These are phyloP conservation scores for Nissolia schottii DNA, from an alignment of 306 rosid genomes.

Conservation along the genomic window DNA sequence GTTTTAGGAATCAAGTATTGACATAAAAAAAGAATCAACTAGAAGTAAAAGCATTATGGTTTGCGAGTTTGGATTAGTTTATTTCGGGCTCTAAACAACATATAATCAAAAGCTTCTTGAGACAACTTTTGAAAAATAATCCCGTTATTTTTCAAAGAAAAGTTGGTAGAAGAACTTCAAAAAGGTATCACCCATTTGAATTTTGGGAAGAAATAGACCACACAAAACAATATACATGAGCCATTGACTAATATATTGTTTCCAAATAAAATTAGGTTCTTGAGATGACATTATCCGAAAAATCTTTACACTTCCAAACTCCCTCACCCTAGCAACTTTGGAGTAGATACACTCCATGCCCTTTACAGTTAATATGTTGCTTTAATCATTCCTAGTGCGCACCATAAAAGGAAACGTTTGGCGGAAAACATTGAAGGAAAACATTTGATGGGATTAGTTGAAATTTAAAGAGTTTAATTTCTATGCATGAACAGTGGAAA, in stretches of 20 bases:
- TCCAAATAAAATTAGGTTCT: neutral
- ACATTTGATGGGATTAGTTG: neutral
- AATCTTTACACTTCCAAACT: neutral
- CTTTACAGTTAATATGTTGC: neutral
- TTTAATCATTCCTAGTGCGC: neutral
- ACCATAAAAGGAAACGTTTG: neutral
- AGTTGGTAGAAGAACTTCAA: too few relatives aligned
- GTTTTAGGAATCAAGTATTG: constrained; percentile 3
- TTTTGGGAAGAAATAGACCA: neutral
- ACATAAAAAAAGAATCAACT: neutral
- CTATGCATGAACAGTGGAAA: too few relatives aligned
- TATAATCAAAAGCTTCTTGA: too few relatives aligned
- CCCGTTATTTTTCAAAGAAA: too few relatives aligned
- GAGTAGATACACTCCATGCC: neutral
- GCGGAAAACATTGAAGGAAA: neutral
- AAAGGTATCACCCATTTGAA: neutral
- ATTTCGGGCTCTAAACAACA: too few relatives aligned
- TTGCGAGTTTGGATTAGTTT: too few relatives aligned
- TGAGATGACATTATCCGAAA: neutral
- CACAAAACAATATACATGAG: neutral
- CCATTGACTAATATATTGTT: neutral
- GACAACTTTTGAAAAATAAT: too few relatives aligned
- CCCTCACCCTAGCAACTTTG: neutral
- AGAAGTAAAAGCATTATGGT: neutral
- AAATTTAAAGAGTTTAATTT: neutral